Percentiles rank a stretch among this genome's conserved stretches.
These are phyloP conservation scores for Fusarium oligoseptatum DNA, from an alignment of 2,329 filamentous ascomycete genomes.

Conservation along the genomic window DNA sequence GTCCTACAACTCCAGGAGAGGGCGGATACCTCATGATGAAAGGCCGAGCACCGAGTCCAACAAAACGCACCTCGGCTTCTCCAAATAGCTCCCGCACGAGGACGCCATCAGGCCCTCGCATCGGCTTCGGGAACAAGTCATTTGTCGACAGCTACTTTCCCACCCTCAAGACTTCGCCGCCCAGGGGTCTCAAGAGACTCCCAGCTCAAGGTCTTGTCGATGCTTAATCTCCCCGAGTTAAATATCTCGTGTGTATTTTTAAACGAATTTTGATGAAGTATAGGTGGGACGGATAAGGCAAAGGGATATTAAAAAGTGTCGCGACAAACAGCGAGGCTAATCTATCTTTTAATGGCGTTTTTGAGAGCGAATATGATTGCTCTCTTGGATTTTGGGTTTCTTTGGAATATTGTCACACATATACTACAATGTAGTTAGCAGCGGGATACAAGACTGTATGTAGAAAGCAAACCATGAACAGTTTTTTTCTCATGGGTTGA, in stretches of 20 bases:
- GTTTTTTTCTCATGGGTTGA: background rate
- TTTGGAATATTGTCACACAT: background rate
- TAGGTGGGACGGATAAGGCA: background rate
- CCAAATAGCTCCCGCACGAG: conserved; percentile 64
- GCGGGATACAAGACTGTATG: background rate
- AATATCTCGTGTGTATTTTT: conserved; percentile 23
- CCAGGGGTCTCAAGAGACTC: conserved; percentile 51
- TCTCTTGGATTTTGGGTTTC: background rate
- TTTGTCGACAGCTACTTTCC: conserved; percentile 60
- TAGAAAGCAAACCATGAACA: background rate
- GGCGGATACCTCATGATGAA: conserved; percentile 61
- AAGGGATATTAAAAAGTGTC: conserved; percentile 12
- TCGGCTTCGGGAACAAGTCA: conserved; percentile 47
- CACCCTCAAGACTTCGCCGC: conserved; percentile 47
- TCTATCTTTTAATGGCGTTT: conserved; percentile 20
- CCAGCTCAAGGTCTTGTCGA: conserved; percentile 36
- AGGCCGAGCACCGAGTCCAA: conserved; percentile 52
- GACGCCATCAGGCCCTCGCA: conserved; percentile 59
- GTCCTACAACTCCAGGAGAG: conserved; percentile 56
- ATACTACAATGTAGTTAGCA: background rate
- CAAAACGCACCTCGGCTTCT: conserved; percentile 44
- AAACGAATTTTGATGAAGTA: conserved; percentile 38
- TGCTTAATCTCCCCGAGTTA: conserved; percentile 15
- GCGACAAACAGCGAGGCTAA: background rate
- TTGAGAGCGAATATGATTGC: conserved; percentile 7